Conservation (phyloP, 1,139 yeast genomes). For the Taiozyma sp. region DNA sequence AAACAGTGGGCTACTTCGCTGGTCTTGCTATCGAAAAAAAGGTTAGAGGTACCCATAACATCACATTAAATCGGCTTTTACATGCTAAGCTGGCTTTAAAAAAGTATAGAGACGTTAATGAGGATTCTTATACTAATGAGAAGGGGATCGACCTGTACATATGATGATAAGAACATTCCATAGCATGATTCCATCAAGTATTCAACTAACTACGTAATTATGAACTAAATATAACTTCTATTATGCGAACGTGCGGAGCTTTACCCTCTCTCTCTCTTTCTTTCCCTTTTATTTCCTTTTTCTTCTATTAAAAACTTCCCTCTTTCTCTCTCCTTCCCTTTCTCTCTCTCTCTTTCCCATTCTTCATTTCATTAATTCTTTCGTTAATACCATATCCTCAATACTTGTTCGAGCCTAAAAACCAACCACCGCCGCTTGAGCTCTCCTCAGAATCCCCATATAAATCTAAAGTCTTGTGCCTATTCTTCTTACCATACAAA, state of each 20-base stretch:
- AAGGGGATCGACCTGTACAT: neutral
- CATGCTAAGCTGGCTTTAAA: conserved; percentile 4
- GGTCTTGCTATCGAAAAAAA: conserved; percentile 40
- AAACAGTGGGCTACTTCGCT: conserved; percentile 63
- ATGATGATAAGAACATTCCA: neutral
- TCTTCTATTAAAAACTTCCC: neutral
- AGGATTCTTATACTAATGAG: neutral
- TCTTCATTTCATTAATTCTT: neutral
- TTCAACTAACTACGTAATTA: neutral
- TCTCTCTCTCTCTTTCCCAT: neutral
- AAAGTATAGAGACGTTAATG: neutral
- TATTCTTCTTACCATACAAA: conserved; percentile 21
- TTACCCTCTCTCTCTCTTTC: neutral
- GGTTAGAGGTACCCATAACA: conserved; percentile 11
- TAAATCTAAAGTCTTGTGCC: conserved; percentile 15
- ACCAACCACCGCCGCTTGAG: conserved; percentile 13
- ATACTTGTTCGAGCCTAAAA: conserved; percentile 20
- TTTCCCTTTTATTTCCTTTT: neutral
- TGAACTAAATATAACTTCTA: neutral
- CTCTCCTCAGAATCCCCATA: conserved; percentile 5
- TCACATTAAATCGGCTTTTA: conserved; percentile 8
- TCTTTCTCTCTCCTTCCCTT: neutral
- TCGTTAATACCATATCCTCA: neutral
- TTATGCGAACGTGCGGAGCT: neutral
- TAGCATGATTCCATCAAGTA: neutral